These are phyloP conservation scores for Aspergillus ostianus DNA, from an alignment of 495 filamentous ascomycete genomes.

Conservation along the genomic window DNA sequence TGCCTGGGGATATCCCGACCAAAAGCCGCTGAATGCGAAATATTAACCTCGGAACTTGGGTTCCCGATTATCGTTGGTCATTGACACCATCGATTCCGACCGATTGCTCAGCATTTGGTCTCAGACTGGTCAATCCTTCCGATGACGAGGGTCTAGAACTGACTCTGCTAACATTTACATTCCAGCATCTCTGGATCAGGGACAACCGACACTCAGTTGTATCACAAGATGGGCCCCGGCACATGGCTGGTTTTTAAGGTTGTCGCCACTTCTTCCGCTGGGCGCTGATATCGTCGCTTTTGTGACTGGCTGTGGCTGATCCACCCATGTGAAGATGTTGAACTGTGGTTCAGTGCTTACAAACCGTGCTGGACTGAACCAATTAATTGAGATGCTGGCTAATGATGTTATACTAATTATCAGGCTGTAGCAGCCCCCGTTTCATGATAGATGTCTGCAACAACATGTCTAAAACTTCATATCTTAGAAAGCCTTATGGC, in stretches of 20 bases:
- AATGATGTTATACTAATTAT: too few species aligned
- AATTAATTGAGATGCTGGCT: too few species aligned
- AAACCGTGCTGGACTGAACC: too few species aligned
- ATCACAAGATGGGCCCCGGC: background rate
- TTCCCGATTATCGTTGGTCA: constrained; percentile 2
- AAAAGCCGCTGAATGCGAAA: constrained; percentile 8
- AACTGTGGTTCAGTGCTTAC: background rate
- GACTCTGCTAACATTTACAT: background rate
- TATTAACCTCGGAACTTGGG: constrained; percentile 16
- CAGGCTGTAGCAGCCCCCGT: too few species aligned
- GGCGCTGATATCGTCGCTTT: constrained; percentile 5
- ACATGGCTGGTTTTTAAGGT: background rate
- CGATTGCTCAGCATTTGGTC: background rate
- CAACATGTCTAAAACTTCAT: too few species aligned
- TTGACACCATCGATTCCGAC: background rate
- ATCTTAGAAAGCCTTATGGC: too few species aligned
- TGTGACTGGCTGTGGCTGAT: constrained; percentile 4
- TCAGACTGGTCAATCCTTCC: background rate
- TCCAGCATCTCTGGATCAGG: constrained; percentile 1
- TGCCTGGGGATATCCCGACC: constrained; percentile 4
- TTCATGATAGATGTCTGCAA: too few species aligned
- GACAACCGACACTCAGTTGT: background rate
- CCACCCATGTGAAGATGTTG: constrained; percentile 6
- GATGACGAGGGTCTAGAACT: background rate
- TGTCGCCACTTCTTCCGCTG: constrained; percentile 6